phyloP scores from a whole-genome alignment of 2,329 filamentous ascomycete genomes.

The Cladosporium colombiae region DNA sequence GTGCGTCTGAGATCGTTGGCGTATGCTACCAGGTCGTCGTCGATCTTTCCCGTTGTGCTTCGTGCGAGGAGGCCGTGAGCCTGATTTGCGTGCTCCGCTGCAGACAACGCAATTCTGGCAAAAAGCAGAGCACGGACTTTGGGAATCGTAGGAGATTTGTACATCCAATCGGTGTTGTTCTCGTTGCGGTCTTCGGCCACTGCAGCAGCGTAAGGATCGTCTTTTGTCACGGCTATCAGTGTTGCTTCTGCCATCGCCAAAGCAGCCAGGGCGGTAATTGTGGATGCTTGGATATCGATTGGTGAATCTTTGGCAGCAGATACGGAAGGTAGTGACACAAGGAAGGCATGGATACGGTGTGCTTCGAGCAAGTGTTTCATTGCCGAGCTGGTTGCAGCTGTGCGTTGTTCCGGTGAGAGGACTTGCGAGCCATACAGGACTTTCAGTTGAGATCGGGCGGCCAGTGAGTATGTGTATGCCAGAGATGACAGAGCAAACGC shows the following conservation, averaged over 20 bases:
- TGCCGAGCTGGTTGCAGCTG: conserved; percentile 68
- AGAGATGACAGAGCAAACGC: conserved; percentile 76
- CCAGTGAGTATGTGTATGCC: conserved; percentile 70
- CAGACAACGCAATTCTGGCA: conserved; percentile 81
- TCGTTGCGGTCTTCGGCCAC: conserved; percentile 80
- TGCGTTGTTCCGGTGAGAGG: conserved; percentile 65
- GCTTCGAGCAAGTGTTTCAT: conserved; percentile 78
- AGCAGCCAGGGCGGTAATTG: conserved; percentile 50
- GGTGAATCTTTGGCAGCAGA: conserved; percentile 47
- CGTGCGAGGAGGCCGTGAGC: conserved; percentile 57
- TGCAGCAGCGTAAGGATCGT: conserved; percentile 85
- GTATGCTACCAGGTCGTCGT: conserved; percentile 69
- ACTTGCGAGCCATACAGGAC: conserved; percentile 70
- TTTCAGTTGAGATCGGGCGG: conserved; percentile 71
- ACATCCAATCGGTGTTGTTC: conserved; percentile 94
- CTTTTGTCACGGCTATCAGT: conserved; percentile 84
- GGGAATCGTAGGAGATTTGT: conserved; percentile 80
- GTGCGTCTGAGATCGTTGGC: conserved; percentile 73
- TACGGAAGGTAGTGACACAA: conserved; percentile 52
- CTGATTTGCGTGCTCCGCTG: conserved; percentile 81
- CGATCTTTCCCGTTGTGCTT: conserved; percentile 54
- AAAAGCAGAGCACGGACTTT: conserved; percentile 88
- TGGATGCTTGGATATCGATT: conserved; percentile 46
- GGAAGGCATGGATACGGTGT: conserved; percentile 73
- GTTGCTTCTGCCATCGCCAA: conserved; percentile 86